Evolutionary conservation across 2,329 filamentous ascomycete species (phyloP), one percentile per base, ranked within the genome.

Genomic region (Pseudogymnoascus pannorum): DNA sequence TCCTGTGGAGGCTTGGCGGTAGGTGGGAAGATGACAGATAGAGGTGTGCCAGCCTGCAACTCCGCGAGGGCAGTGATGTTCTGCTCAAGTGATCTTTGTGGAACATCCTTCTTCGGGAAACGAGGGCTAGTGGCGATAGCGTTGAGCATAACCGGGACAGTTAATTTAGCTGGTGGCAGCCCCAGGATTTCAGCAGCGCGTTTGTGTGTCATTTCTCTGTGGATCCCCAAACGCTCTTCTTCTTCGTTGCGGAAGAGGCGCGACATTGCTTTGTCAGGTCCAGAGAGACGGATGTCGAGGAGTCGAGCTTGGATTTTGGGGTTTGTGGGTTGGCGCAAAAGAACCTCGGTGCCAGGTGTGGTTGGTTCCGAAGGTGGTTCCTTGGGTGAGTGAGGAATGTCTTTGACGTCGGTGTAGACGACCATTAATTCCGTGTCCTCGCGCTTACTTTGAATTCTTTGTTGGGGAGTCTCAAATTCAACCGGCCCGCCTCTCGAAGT

Each of bases 401-500:
- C 72, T 58, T 64, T 65, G 12, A 65, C 65, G 66, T 72, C 69
- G 22, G 68, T 71, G 57, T 73, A 73, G 20, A 72, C 64, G 35
- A 70, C 81, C 80, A 87, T 84, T 33, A 87, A 76, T 67, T 85
- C 83, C 9, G 76, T 77, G 54, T 78, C 79, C 68, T 87, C 84
- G 24, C 84, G 80, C 54, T 82, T 78, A 5, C 77, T 75, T 70
- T 86, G 85, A 22, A 74, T 70, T 63, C 79, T 77, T 65, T 84
- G 81, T 70, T 87, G 81, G 0, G 79, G 75, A 0, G 84, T 86
- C 16, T 75, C 73, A 33, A 87, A 78, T 0, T 72, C 68, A 24
- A 79, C 72, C 4, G 73, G 69, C 24, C 85, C 85, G 12, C 82
- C 83, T 48, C 83, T 77, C 4, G 80, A 85, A 29, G 76, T 73